Evolutionary conservation across 2,329 filamentous ascomycete species (phyloP), one percentile per base, ranked within the genome.

Genomic region (Aspergillus sp.): DNA sequence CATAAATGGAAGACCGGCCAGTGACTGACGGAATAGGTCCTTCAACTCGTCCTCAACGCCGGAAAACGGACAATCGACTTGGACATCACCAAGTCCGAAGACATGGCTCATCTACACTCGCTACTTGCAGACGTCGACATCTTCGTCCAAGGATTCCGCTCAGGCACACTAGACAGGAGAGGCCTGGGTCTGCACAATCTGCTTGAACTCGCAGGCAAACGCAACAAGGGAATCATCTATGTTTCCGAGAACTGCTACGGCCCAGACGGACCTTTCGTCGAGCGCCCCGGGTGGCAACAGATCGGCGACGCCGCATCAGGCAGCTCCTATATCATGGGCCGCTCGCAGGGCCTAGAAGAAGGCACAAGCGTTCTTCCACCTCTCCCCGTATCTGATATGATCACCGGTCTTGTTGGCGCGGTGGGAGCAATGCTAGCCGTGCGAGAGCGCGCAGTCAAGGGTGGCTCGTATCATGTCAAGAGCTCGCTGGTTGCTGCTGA

Each of bases 121-220:
- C 73, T 84, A 2, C 64, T 84, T 15, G 63, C 67, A 6, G 78
- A 80, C 1, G 81, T 79, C 3, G 82, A 85, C 64, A 76, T 84
- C 40, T 77, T 84, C 56, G 67, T 84, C 17, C 78, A 83, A 60
- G 81, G 82, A 37, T 84, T 79, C 71, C 73, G 81, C 6, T 73
- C 75, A 3, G 75, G 74, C 9, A 69, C 73, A 15, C 71, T 84
- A 52, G 48, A 41, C 7, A 40, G 57, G 11, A 52, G 52, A 24
- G 60, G 60, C 2, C 35, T 37, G 12, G 35, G 35, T 7, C 14
- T 37, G 35, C 12, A 37, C 12, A 7, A 37, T 5, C 12, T 80
- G 24, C 66, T 76, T 7, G 71, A 66, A 52, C 71, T 77, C 62
- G 79, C 69, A 11, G 71, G 64, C 6, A 66, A 70, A 23, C 71